A percentile compares a stretch with the other conserved stretches of the same genome.
phyloP scores from a whole-genome alignment of 352 stramenopile species.

The Pythium grandisporangium region DNA sequence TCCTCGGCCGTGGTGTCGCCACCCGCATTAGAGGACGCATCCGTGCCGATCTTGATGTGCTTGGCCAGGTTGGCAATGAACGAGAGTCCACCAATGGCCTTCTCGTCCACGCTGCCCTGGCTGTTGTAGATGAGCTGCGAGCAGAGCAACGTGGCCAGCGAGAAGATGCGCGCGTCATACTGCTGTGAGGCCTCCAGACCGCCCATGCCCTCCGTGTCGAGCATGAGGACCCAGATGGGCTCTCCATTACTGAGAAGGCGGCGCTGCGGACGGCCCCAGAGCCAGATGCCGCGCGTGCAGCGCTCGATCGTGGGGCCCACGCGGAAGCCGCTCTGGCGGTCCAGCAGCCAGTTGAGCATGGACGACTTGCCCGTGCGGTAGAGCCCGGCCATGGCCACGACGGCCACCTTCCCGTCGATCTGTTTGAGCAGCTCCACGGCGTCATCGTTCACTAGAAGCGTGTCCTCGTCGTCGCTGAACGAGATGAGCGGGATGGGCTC shows the following conservation, averaged over 20 bases:
- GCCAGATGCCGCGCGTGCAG: conserved; percentile 83
- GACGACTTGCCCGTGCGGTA: conserved; percentile 86
- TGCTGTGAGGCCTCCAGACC: conserved; percentile 76
- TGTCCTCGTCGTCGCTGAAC: conserved; percentile 74
- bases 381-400: conserved; percentile 77
- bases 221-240: conserved; percentile 69
- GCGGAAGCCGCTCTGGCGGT: conserved; percentile 56
- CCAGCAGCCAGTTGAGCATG: conserved; percentile 84
- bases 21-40: conserved; percentile 11
- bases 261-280: conserved; percentile 65
- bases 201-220: conserved; percentile 84
- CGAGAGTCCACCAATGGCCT: conserved; percentile 71
- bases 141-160: conserved; percentile 73
- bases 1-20: conserved; percentile 43
- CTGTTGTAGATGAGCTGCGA: conserved; percentile 88
- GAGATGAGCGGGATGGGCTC: conserved; percentile 80
- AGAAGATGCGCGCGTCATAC: conserved; percentile 86
- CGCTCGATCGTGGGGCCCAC: conserved; percentile 76
- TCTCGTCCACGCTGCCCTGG: conserved; percentile 78
- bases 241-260: conserved; percentile 56
- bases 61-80: conserved; percentile 86
- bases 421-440: conserved; percentile 51
- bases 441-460: conserved; percentile 75
- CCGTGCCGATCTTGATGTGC: conserved; percentile 69
- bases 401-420: conserved; percentile 69